Conservation (phyloP, 768 basidiomycete species). For the Leucocoprinus sp. region DNA sequence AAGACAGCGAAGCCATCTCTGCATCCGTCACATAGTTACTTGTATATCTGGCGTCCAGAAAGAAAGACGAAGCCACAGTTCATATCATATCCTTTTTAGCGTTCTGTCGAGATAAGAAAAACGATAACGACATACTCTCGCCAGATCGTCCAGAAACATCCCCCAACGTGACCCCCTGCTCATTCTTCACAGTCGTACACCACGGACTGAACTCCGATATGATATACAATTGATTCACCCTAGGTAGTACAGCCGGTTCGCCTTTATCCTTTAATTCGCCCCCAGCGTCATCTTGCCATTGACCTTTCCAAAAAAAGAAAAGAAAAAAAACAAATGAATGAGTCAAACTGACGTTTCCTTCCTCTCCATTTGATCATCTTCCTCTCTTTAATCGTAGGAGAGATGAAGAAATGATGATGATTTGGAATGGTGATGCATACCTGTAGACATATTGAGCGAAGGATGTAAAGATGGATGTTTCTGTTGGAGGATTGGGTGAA, state of each 20-base stretch:
- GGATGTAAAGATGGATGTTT: conserved; percentile 45
- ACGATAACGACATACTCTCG: conserved; percentile 52
- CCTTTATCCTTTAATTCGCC: conserved; percentile 39
- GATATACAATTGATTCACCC: conserved; percentile 24
- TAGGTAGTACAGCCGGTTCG: conserved; percentile 14
- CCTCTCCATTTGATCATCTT: too few relatives aligned
- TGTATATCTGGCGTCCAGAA: conserved; percentile 45
- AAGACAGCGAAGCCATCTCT: conserved; percentile 53
- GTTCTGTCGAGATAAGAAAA: too few relatives aligned
- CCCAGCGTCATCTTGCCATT: conserved; percentile 46
- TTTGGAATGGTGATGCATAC: conserved; percentile 27
- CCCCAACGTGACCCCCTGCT: conserved; percentile 59
- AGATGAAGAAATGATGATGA: too few relatives aligned
- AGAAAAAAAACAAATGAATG: too few relatives aligned
- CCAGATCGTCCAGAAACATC: conserved; percentile 67
- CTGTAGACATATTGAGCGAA: conserved; percentile 63
- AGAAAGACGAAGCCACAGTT: background rate
- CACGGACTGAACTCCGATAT: conserved; percentile 57
- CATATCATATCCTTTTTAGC: too few relatives aligned
- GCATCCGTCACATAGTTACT: conserved; percentile 58
- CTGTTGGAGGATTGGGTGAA: conserved; percentile 66
- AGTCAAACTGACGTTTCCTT: too few relatives aligned
- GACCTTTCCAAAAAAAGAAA: conserved; percentile 29
- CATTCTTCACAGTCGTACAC: conserved; percentile 68
- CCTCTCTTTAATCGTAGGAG: too few relatives aligned